phyloP scores from a whole-genome alignment of 768 basidiomycete genomes.

The Tephrocybe sp. region DNA sequence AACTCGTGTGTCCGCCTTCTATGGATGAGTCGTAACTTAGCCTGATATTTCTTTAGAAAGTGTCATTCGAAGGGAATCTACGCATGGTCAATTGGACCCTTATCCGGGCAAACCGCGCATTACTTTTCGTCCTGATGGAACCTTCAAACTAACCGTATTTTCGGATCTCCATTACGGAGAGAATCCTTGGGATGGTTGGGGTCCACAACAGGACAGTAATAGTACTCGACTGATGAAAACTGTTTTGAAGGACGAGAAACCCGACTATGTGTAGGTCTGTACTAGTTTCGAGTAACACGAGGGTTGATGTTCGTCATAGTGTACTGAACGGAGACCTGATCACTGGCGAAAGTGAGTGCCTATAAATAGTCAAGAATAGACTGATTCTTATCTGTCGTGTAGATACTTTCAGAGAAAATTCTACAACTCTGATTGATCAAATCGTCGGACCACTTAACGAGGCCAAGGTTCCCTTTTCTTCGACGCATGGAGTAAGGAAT shows the following conservation, averaged over 20 bases:
- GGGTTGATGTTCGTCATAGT: conserved; percentile 29
- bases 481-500: conserved; percentile 60
- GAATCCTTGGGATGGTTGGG: conserved; percentile 70
- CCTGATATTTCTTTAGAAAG: not conserved
- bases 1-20: conserved; percentile 1
- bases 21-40: not conserved
- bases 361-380: not conserved
- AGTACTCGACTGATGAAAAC: conserved; percentile 58
- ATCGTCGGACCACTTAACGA: conserved; percentile 62
- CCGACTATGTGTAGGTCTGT: conserved; percentile 64
- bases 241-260: conserved; percentile 56
- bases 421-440: conserved; percentile 63
- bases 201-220: conserved; percentile 65
- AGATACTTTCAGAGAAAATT: conserved; percentile 71
- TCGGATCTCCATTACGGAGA: conserved; percentile 79
- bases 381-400: not conserved
- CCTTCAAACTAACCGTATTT: conserved; percentile 73
- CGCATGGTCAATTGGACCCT: conserved; percentile 27
- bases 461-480: conserved; percentile 62
- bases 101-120: conserved; percentile 45
- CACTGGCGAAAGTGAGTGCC: conserved; percentile 63
- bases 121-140: conserved; percentile 55
- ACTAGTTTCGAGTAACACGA: not conserved
- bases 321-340: conserved; percentile 75
- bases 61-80: not conserved